Base-by-base conservation (phyloP, 805 yeast species). In the Saturnispora bothae region DNA sequence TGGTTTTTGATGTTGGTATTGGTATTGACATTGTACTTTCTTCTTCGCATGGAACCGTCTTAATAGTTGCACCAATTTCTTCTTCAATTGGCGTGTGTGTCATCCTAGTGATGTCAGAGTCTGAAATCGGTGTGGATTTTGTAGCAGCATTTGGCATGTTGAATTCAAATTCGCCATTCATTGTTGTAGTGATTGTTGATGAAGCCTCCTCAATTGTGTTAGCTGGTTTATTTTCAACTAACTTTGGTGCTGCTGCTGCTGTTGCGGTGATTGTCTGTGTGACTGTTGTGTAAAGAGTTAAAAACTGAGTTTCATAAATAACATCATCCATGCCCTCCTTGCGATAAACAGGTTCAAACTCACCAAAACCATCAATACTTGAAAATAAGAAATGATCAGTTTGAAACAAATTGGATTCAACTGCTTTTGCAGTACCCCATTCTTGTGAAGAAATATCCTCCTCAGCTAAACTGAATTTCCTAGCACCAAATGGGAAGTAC, bases 311-410 rank as follows among this genome's bases (percentile, higher is more conserved):
- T n/a, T n/a, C n/a, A n/a, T n/a, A 8, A 22, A 22, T 22, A 10
- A 22, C 10, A 7, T 7, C 10, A 22, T 22, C 7, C 10, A 8
- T 10, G 10, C 25, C 10, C 10, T 22, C 25, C 7, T 22, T 22
- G 25, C 10, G 10, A 22, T 22, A 22, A 10, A 10, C 10, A 22
- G 25, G 25, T 8, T 22, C 25, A 22, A 22, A 22, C 10, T 15
- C 23, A 22, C 50, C 40, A 16, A 42, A 41, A 27, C 52, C 46
- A 28, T 51, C 57, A 42, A 55, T 43, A 7, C 59, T 58, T 31
- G 53, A 45, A 41, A 56, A 57, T 4, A 49, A 34, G 25, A 54
- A 49, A 33, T 46, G 45, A 42, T 55, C 52, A 4, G n/a, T n/a
- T n/a, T n/a, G n/a, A 17, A 31, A 29, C 3, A 30, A 44, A 28